Conservation (phyloP, 257 asterid species). For the Penstemon barbatus region DNA sequence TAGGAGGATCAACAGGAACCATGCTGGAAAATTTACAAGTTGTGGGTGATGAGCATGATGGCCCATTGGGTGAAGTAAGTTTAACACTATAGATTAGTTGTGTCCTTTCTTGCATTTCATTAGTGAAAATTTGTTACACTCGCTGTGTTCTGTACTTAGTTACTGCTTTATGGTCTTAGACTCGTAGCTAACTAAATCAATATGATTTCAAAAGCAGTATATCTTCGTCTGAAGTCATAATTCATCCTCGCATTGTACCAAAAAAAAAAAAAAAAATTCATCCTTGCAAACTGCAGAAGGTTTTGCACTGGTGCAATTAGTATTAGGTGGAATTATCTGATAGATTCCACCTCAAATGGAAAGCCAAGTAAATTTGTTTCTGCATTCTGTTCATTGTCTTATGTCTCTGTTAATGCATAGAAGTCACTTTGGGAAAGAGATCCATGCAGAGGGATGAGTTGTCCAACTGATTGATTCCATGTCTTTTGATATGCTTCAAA, state of each 20-base stretch:
- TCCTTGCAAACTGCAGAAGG: constrained; percentile 11
- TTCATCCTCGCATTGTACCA: constrained; percentile 15
- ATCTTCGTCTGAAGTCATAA: constrained; percentile 12
- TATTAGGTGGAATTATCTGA: neutral
- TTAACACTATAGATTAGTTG: constrained; percentile 1
- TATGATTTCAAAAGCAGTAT: constrained; percentile 14
- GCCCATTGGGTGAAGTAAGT: constrained; percentile 77
- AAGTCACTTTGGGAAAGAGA: constrained; percentile 6
- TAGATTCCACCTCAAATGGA: neutral
- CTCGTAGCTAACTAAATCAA: constrained; percentile 15
- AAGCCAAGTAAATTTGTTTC: neutral
- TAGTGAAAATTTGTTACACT: constrained; percentile 19
- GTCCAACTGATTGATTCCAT: constrained; percentile 9
- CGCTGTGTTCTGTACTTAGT: constrained; percentile 18
- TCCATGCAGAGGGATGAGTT: constrained; percentile 7
- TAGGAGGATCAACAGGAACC: constrained; percentile 99
- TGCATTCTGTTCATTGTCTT: constrained; percentile 8
- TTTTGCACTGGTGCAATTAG: neutral
- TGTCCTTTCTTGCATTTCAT: constrained; percentile 20
- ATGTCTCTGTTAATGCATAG: neutral
- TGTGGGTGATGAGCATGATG: constrained; percentile 78
- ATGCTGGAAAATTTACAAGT: constrained; percentile 95
- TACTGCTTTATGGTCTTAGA: constrained; percentile 18
- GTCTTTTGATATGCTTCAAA: neutral
- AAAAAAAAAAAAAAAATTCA: no score